A percentile compares a stretch with the other conserved stretches of the same genome.
phyloP scores from a whole-genome alignment of 2,329 filamentous ascomycete species.

The Venturia oleaginea region DNA sequence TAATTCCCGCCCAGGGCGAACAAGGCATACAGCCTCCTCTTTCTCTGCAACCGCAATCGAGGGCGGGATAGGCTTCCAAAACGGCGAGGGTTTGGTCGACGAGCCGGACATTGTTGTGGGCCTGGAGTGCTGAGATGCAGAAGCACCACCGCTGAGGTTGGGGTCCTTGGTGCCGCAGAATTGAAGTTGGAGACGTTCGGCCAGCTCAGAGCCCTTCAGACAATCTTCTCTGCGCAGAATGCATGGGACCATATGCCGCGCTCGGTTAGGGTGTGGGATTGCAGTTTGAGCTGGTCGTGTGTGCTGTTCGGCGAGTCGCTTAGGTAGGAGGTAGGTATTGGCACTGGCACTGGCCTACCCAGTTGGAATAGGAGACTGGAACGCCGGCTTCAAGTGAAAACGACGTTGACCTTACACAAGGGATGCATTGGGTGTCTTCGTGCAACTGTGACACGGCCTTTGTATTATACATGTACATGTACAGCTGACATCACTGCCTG shows the following conservation, averaged over 20 bases:
- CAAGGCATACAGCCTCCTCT: neutral
- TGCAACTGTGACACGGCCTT: neutral
- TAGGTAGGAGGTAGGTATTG: neutral
- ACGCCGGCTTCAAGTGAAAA: neutral
- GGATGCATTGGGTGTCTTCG: neutral
- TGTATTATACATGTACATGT: neutral
- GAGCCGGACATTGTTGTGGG: neutral
- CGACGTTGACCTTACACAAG: neutral
- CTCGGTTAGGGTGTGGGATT: neutral
- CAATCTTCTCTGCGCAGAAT: conserved; percentile 15
- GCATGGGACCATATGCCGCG: conserved; percentile 14
- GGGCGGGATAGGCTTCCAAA: neutral
- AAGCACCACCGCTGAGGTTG: neutral
- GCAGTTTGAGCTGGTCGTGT: neutral
- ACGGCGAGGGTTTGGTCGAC: neutral
- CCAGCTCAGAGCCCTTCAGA: conserved; percentile 14
- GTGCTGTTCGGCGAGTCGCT: neutral
- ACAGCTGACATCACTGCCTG: neutral
- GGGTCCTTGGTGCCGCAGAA: neutral
- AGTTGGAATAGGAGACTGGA: neutral
- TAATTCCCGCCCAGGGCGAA: neutral
- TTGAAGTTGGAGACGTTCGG: neutral
- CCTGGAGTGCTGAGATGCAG: neutral
- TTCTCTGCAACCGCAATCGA: neutral
- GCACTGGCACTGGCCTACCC: too few relatives aligned